Conservation (phyloP, 257 asterid genomes). For the Nicotiana sylvestris region DNA sequence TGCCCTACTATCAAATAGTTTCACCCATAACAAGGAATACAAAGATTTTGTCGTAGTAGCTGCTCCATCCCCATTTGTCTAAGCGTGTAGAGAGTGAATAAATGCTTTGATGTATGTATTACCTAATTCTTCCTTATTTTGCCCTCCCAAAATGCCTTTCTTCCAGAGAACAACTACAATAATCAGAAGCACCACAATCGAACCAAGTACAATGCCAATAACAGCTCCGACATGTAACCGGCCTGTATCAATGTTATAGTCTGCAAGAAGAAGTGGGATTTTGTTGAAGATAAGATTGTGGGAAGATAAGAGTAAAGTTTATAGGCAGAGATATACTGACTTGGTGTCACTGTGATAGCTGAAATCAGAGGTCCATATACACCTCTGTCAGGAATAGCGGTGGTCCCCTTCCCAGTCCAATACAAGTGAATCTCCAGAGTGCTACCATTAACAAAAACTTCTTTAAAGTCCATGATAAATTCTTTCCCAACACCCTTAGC, state of each 20-base stretch:
- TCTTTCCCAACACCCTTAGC: constrained; percentile 70
- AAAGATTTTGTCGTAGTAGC: background rate
- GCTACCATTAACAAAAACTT: constrained; percentile 47
- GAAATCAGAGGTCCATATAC: constrained; percentile 91
- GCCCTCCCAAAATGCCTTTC: constrained; percentile 55
- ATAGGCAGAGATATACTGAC: constrained; percentile 32
- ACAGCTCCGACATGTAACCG: constrained; percentile 67
- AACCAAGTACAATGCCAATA: constrained; percentile 54
- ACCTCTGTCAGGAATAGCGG: constrained; percentile 73
- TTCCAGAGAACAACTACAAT: constrained; percentile 48
- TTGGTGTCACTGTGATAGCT: constrained; percentile 81
- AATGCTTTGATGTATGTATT: background rate
- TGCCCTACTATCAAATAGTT: background rate
- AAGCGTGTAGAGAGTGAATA: background rate
- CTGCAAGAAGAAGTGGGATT: constrained; percentile 29
- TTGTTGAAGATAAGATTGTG: constrained; percentile 11
- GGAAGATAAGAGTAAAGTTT: background rate
- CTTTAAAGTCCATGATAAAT: constrained; percentile 36
- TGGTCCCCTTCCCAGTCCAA: constrained; percentile 94
- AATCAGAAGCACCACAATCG: constrained; percentile 32
- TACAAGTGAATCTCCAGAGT: constrained; percentile 86
- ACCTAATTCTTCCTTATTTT: constrained; percentile 57
- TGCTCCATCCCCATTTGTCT: background rate
- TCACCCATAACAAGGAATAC: background rate
- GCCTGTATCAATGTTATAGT: constrained; percentile 38